A percentile compares a stretch with the other conserved stretches of the same genome.
Evolutionary conservation across 1,139 yeast species (phyloP).

Genomic region (Yamadazyma aaseri): DNA sequence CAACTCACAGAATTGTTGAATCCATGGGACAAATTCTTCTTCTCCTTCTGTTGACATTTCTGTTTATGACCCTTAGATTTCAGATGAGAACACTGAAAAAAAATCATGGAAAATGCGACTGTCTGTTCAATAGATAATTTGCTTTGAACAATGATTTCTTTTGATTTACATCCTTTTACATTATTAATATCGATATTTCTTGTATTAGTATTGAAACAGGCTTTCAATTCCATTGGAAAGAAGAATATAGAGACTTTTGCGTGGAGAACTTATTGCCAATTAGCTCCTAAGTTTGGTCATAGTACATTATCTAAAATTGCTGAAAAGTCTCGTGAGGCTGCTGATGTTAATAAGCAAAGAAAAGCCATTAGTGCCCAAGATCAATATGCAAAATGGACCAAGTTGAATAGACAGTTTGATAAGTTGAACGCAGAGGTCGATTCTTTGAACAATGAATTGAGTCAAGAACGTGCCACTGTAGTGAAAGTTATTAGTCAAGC

Average conservation of each 20-base stretch:
- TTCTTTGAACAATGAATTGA: conserved; percentile 34
- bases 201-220: conserved; percentile 32
- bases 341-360: conserved; percentile 50
- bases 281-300: conserved; percentile 33
- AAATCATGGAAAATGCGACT: neutral
- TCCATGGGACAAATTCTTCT: conserved; percentile 82
- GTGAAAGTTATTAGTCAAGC: conserved; percentile 26
- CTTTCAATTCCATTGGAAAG: conserved; percentile 35
- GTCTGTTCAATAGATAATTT: neutral
- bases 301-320: conserved; percentile 34
- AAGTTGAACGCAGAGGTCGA: conserved; percentile 55
- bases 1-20: conserved; percentile 79
- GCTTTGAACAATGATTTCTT: neutral
- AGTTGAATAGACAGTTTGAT: conserved; percentile 72
- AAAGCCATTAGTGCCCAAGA: conserved; percentile 80
- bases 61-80: too few species aligned
- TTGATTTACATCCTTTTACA: conserved; percentile 32
- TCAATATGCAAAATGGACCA: conserved; percentile 95
- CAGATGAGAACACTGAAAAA: too few species aligned
- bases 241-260: conserved; percentile 28
- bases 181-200: conserved; percentile 26
- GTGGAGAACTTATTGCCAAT: conserved; percentile 42
- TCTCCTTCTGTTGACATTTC: conserved; percentile 46
- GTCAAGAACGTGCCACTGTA: conserved; percentile 37
- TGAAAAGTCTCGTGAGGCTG: conserved; percentile 44